A percentile compares a stretch with the other conserved stretches of the same genome.
Conservation (phyloP, 163 green algal genomes). For the Scenedesmus sp. region DNA sequence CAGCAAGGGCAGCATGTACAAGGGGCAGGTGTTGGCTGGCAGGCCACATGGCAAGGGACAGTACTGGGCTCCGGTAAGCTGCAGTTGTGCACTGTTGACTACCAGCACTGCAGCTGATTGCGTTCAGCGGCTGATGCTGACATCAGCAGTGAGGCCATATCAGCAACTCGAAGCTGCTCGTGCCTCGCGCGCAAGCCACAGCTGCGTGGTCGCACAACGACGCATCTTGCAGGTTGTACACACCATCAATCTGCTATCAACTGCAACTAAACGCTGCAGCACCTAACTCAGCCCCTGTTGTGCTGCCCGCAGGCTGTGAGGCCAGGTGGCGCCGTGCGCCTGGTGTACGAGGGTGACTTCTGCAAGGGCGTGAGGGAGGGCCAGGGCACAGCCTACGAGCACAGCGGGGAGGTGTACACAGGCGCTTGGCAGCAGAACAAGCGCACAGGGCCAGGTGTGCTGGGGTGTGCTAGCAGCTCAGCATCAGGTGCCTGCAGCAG, state of each 20-base stretch:
- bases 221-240: neutral
- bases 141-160: neutral
- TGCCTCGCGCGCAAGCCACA: neutral
- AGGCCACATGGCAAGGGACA: slow-evolving; percentile 72
- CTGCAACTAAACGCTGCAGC: neutral
- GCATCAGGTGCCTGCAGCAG: neutral
- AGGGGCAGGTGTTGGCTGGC: slow-evolving; percentile 75
- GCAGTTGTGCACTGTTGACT: neutral
- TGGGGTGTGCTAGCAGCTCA: neutral
- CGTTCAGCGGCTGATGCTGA: neutral
- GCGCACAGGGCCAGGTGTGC: slow-evolving; percentile 59
- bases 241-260: neutral
- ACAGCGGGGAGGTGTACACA: slow-evolving; percentile 62
- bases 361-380: slow-evolving; percentile 65
- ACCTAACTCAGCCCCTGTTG: neutral
- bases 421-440: slow-evolving; percentile 61
- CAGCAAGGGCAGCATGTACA: slow-evolving; percentile 65
- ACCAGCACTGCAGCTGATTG: neutral
- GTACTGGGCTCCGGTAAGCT: slow-evolving; percentile 59
- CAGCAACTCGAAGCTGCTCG: neutral
- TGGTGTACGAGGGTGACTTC: slow-evolving; percentile 76
- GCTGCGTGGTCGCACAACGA: too few species aligned
- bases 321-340: neutral
- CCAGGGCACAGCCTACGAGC: slow-evolving; percentile 63
- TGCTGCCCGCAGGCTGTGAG: neutral